These are phyloP conservation scores for Penicillium sp. DNA, from an alignment of 2,329 filamentous ascomycete species.

Conservation along the genomic window DNA sequence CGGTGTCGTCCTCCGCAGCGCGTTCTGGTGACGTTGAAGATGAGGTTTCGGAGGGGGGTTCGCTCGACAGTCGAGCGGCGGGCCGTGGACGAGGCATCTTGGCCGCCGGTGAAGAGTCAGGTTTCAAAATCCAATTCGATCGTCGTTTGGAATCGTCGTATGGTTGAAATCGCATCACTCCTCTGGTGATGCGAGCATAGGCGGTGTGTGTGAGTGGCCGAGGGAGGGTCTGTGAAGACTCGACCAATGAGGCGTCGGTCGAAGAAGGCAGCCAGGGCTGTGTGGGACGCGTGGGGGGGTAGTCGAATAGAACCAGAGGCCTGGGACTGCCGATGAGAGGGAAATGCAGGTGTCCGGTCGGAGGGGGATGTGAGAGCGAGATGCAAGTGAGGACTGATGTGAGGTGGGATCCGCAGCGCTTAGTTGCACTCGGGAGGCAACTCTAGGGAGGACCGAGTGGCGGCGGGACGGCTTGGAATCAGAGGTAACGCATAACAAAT, in stretches of 20 bases:
- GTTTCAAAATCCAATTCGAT: constrained; percentile 7
- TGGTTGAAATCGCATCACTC: constrained; percentile 23
- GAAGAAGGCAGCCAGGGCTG: not conserved
- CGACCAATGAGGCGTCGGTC: not conserved
- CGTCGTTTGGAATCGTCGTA: constrained; percentile 13
- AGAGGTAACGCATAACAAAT: not conserved
- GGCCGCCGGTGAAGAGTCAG: constrained; percentile 6
- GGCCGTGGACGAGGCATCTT: constrained; percentile 40
- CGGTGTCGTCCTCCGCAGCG: constrained; percentile 81
- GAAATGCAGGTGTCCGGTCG: not conserved
- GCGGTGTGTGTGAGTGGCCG: constrained; percentile 8
- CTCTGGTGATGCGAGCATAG: constrained; percentile 15
- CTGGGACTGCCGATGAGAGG: no score
- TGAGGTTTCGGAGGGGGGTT: constrained; percentile 44
- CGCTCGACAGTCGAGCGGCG: constrained; percentile 38
- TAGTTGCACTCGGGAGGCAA: constrained; percentile 3
- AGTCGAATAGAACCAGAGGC: no score
- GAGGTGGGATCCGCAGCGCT: constrained; percentile 7
- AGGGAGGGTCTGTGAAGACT: not conserved
- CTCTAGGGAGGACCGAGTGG: not conserved
- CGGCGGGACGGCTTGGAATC: not conserved
- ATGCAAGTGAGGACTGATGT: not conserved
- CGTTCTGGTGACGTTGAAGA: constrained; percentile 48
- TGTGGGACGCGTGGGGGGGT: no score
- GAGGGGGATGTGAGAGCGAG: constrained; percentile 1